These are phyloP conservation scores for Albifimbria verrucaria DNA, from an alignment of 2,329 filamentous ascomycete species.

Conservation along the genomic window DNA sequence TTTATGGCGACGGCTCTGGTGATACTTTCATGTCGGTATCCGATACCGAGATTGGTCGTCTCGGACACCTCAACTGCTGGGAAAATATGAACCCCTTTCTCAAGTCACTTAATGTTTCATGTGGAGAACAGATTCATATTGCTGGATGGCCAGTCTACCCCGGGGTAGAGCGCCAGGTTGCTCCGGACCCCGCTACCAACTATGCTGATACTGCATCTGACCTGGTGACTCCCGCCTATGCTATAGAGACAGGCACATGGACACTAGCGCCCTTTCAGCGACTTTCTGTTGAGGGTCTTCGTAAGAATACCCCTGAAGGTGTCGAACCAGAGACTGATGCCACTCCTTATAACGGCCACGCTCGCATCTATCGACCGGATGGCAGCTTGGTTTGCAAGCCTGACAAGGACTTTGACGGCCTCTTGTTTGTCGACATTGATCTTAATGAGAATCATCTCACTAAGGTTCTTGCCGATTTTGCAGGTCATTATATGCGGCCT, in stretches of 20 bases:
- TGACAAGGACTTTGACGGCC: conserved; percentile 36
- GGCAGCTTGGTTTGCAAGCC: conserved; percentile 19
- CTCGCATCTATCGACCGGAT: conserved; percentile 21
- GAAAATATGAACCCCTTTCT: conserved; percentile 41
- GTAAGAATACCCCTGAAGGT: conserved; percentile 20
- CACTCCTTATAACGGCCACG: conserved; percentile 18
- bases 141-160: conserved; percentile 26
- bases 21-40: conserved; percentile 48
- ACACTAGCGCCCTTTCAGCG: conserved; percentile 21
- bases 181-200: conserved; percentile 21
- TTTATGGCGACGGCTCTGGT: conserved; percentile 54
- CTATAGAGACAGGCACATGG: conserved; percentile 22
- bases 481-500: conserved; percentile 33
- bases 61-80: conserved; percentile 55
- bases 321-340: conserved; percentile 21
- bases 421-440: conserved; percentile 50
- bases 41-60: conserved; percentile 45
- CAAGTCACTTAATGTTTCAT: conserved; percentile 21
- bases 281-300: conserved; percentile 17
- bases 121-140: conserved; percentile 24
- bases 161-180: conserved; percentile 14
- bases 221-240: conserved; percentile 20
- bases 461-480: conserved; percentile 30
- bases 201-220: conserved; percentile 20
- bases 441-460: conserved; percentile 29